Evolutionary conservation across 2,329 filamentous ascomycete species (phyloP).

Genomic region (Monilinia vaccinii-corymbosi): DNA sequence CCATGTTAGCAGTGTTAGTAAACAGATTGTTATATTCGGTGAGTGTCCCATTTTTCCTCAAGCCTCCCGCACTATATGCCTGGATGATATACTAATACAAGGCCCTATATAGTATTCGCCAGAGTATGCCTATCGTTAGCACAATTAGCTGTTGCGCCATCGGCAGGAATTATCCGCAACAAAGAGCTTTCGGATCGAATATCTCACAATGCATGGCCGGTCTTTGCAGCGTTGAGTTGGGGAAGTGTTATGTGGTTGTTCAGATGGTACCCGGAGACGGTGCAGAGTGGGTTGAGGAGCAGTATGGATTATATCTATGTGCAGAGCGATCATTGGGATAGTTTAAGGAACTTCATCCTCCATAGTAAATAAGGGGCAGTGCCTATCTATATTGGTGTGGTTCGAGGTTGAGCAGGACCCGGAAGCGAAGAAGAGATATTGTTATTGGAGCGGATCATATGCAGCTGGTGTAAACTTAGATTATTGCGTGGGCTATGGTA

Average conservation of each 20-base stretch:
- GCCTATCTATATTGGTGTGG: not conserved
- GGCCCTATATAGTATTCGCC: constrained; percentile 57
- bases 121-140: constrained; percentile 79
- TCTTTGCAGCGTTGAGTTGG: constrained; percentile 87
- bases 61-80: not conserved
- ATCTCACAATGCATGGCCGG: constrained; percentile 74
- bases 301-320: constrained; percentile 98
- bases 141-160: constrained; percentile 67
- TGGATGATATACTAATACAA: not conserved
- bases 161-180: constrained; percentile 41
- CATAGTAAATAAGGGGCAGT: constrained; percentile 55
- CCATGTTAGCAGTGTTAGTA: constrained; percentile 70
- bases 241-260: constrained; percentile 93
- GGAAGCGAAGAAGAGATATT: not conserved
- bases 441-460: not conserved
- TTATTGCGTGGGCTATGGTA: not conserved
- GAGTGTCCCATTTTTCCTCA: not conserved
- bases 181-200: constrained; percentile 38
- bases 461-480: constrained; percentile 6
- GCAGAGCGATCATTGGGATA: constrained; percentile 85
- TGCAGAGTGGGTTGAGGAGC: constrained; percentile 83
- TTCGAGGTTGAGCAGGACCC: not conserved
- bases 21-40: constrained; percentile 92
- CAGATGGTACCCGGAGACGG: constrained; percentile 78
- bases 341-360: constrained; percentile 72